phyloP scores from a whole-genome alignment of 306 rosid genomes.

The Biancaea sappan region DNA sequence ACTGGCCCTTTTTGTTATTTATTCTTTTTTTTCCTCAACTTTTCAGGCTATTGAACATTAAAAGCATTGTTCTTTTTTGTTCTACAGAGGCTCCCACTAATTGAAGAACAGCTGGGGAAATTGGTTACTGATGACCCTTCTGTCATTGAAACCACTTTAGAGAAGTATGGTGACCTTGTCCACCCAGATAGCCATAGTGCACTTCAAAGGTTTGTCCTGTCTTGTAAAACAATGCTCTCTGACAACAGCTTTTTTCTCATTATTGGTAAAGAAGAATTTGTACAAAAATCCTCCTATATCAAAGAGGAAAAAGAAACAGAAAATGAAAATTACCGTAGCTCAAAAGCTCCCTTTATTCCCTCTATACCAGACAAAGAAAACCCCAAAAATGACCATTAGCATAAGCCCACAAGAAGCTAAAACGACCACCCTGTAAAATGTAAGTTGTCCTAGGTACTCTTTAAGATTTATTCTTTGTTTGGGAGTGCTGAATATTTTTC shows the following conservation, averaged over 20 bases:
- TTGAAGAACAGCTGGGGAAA: conserved; percentile 78
- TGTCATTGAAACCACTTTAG: conserved; percentile 73
- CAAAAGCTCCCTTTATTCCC: conserved; percentile 11
- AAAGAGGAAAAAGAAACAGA: conserved; percentile 7
- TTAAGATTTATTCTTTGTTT: not conserved
- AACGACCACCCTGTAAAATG: not conserved
- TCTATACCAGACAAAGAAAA: not conserved
- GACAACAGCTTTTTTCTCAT: not conserved
- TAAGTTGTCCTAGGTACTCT: conserved; percentile 16
- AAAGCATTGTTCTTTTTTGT: conserved; percentile 32
- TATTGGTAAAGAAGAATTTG: not conserved
- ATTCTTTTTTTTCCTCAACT: not conserved
- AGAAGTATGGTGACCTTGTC: conserved; percentile 70
- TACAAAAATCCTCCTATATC: not conserved
- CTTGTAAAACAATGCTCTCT: conserved; percentile 10
- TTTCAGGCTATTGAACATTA: conserved; percentile 10
- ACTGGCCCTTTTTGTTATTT: conserved; percentile 21
- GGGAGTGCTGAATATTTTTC: not conserved
- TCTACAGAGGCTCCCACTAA: conserved; percentile 68
- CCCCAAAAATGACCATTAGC: not conserved
- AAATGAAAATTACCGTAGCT: not conserved
- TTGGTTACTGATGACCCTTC: conserved; percentile 93
- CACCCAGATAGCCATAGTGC: conserved; percentile 54
- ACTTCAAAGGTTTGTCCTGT: conserved; percentile 62
- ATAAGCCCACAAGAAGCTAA: conserved; percentile 7